Percentiles rank a stretch among this genome's conserved stretches.
These are phyloP conservation scores for Mycena latifolia DNA, from an alignment of 768 basidiomycete species.

Conservation along the genomic window DNA sequence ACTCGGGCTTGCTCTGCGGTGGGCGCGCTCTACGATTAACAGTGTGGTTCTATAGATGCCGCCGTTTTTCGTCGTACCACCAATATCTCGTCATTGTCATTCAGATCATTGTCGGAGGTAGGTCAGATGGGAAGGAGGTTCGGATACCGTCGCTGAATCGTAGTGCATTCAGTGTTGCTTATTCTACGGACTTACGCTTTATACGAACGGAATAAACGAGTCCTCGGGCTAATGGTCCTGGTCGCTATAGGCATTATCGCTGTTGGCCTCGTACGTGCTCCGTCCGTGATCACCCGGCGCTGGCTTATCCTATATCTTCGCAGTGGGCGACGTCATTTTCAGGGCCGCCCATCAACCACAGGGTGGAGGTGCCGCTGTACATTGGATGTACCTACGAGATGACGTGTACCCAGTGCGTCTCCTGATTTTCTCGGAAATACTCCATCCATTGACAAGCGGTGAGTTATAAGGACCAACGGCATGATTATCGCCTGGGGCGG, in stretches of 20 bases:
- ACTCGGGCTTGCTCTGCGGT: too few species aligned
- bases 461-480: conserved; percentile 12
- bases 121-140: neutral
- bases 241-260: neutral
- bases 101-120: conserved; percentile 17
- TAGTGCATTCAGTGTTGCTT: conserved; percentile 23
- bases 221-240: neutral
- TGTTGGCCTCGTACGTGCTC: conserved; percentile 10
- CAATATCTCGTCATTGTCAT: conserved; percentile 25
- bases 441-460: neutral
- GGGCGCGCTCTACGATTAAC: too few species aligned
- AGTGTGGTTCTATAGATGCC: conserved; percentile 9
- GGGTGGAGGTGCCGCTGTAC: neutral
- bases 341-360: neutral
- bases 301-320: neutral
- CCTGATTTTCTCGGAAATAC: neutral
- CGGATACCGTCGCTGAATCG: too few species aligned
- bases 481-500: conserved; percentile 22
- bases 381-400: conserved; percentile 25
- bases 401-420: conserved; percentile 12
- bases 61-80: conserved; percentile 18
- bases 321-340: conserved; percentile 22
- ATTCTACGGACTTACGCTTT: conserved; percentile 29
- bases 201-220: conserved; percentile 13
- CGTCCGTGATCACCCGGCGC: neutral